These are phyloP conservation scores for Alternaria solani DNA, from an alignment of 2,329 filamentous ascomycete genomes.

Conservation along the genomic window DNA sequence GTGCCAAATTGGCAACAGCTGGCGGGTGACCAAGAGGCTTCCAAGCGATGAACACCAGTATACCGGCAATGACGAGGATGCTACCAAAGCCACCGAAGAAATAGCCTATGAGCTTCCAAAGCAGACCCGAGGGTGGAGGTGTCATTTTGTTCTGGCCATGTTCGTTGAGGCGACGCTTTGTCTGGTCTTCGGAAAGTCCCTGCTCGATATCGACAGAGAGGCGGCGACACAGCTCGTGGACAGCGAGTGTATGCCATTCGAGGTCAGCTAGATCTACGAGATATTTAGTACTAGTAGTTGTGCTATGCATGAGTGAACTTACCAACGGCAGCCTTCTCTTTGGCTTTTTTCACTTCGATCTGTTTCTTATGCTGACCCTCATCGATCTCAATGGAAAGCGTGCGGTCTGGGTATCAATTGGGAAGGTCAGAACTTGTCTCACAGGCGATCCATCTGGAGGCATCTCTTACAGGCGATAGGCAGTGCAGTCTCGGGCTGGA, in stretches of 20 bases:
- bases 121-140: slow-evolving; percentile 67
- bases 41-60: slow-evolving; percentile 81
- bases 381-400: slow-evolving; percentile 56
- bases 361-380: slow-evolving; percentile 42
- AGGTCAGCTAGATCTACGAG: slow-evolving; percentile 58
- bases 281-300: slow-evolving; percentile 22
- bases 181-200: slow-evolving; percentile 69
- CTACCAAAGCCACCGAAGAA: slow-evolving; percentile 81
- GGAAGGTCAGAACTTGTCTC: neutral
- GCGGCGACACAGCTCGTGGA: slow-evolving; percentile 66
- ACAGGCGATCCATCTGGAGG: neutral
- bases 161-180: slow-evolving; percentile 62
- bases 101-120: slow-evolving; percentile 69
- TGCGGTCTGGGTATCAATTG: slow-evolving; percentile 39
- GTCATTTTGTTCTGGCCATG: slow-evolving; percentile 74
- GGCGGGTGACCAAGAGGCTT: slow-evolving; percentile 78
- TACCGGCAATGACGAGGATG: slow-evolving; percentile 71
- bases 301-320: neutral
- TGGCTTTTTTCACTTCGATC: slow-evolving; percentile 40
- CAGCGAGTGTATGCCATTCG: slow-evolving; percentile 71
- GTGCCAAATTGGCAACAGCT: slow-evolving; percentile 71
- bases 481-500: slow-evolving; percentile 55
- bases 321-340: slow-evolving; percentile 48
- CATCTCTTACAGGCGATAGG: slow-evolving; percentile 48
- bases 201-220: slow-evolving; percentile 64